Base-by-base conservation (phyloP, 2,329 filamentous ascomycete species). In the Arthrobotrys conoides region DNA sequence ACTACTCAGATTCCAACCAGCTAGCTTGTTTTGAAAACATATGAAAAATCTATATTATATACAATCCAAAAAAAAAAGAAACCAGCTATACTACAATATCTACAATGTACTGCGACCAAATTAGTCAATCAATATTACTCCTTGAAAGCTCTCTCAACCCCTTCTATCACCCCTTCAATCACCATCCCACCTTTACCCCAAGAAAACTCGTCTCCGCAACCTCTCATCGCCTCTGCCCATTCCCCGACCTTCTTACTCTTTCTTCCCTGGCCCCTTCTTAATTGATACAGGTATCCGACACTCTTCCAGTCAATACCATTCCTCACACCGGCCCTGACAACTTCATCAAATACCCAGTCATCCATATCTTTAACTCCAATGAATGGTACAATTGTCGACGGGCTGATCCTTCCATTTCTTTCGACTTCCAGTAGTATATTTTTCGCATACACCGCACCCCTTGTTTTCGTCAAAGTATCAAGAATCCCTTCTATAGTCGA, bases 141-240 rank as follows among this genome's bases (percentile, higher is more conserved):
- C 33, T 18, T 49, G 30, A 77, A 72, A 36, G 46, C 75, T 48
- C 55, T 48, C 68, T 78, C 75, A 3, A 69, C 53, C 53, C 44
- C 38, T 18, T 55, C 68, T 24, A 78, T 20, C n/a, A 70, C 71
- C 12, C 51, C 36, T 48, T 72, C 75, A 10, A 61, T 5, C 4
- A 72, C 44, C 22, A 49, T 30, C 22, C 61, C 75, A n/a, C 70
- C 46, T 18, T 53, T 63, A 18, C 48, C 68, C 61, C 55, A 49
- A 6, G 27, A 18, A n/a, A 67, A 64, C 48, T 78, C 75, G 55
- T 71, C 46, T 18, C 63, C 68, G 68, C 75, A 78, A 1, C n/a
- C 48, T 33, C 59, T 53, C 10, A 78, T 65, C n/a, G 63, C 75
- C 4, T 48, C 46, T 16, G 75, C 68, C 75, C 75, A 78, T 16